Evolutionary conservation across 192 early-diverging fungal genomes (phyloP).

Genomic region (Coemansia sp.): DNA sequence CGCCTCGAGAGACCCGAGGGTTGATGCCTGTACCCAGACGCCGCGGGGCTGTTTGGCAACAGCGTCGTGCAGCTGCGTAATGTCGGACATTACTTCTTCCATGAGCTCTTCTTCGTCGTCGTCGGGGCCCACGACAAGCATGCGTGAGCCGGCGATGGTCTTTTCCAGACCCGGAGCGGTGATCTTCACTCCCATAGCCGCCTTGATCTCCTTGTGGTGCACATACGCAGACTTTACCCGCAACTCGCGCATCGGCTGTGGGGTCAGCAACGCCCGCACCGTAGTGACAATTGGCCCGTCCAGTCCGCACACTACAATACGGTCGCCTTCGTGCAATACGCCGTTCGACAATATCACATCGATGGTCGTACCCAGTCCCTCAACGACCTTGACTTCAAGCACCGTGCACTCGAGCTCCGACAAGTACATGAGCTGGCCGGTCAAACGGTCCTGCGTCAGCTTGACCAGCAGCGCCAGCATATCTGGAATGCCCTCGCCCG

Average conservation of each 20-base stretch:
- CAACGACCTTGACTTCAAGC: conserved; percentile 98
- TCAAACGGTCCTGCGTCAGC: conserved; percentile 93
- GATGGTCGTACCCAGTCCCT: conserved; percentile 96
- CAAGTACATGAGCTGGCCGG: conserved; percentile 94
- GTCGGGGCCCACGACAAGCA: conserved; percentile 85
- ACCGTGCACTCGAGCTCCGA: conserved; percentile 97
- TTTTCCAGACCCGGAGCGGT: conserved; percentile 90
- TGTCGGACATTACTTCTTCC: conserved; percentile 94
- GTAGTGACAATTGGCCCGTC: conserved; percentile 93
- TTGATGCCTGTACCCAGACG: conserved; percentile 98
- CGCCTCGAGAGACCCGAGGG: conserved; percentile 95
- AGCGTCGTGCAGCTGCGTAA: conserved; percentile 69
- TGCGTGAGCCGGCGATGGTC: conserved; percentile 94
- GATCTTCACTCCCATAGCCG: conserved; percentile 96
- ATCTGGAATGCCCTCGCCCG: conserved; percentile 98
- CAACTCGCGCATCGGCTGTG: conserved; percentile 97
- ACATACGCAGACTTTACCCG: conserved; percentile 95
- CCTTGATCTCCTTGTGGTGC: conserved; percentile 96
- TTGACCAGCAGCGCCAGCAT: conserved; percentile 87
- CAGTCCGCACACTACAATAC: conserved; percentile 89
- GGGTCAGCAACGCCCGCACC: conserved; percentile 93
- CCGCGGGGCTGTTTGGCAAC: conserved; percentile 85
- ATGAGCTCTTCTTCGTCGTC: conserved; percentile 95
- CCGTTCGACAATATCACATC: conserved; percentile 97
- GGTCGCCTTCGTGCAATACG: conserved; percentile 91